phyloP scores from a whole-genome alignment of 805 yeast genomes.

The Lachancea lanzarotensis region DNA sequence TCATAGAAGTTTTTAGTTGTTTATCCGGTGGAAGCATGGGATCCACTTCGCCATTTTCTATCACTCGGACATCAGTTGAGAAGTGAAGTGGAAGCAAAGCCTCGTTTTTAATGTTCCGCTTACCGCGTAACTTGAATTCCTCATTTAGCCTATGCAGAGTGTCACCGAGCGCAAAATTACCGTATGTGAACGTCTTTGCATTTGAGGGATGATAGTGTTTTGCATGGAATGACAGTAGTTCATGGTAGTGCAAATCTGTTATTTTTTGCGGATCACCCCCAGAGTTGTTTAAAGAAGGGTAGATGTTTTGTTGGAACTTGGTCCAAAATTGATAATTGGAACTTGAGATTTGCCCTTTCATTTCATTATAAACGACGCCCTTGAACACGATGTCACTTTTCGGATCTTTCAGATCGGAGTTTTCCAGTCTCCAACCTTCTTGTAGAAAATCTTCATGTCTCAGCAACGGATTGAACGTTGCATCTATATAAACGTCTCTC shows the following conservation, averaged over 20 bases:
- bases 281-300: conserved; percentile 78
- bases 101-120: conserved; percentile 30
- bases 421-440: conserved; percentile 97
- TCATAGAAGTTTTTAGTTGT: conserved; percentile 74
- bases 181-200: conserved; percentile 81
- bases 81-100: conserved; percentile 41
- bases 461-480: conserved; percentile 76
- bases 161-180: conserved; percentile 57
- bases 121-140: conserved; percentile 49
- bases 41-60: conserved; percentile 71
- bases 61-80: conserved; percentile 29
- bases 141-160: conserved; percentile 53
- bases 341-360: conserved; percentile 95
- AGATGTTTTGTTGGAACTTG: conserved; percentile 73
- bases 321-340: conserved; percentile 81
- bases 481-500: conserved; percentile 80
- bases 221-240: conserved; percentile 69
- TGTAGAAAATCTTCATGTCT: conserved; percentile 78
- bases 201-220: conserved; percentile 85
- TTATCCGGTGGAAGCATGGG: conserved; percentile 59
- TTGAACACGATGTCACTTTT: conserved; percentile 64
- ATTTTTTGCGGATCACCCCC: conserved; percentile 91
- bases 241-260: conserved; percentile 66
- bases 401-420: conserved; percentile 51
- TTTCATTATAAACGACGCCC: conserved; percentile 96